Evolutionary conservation across 2,329 filamentous ascomycete genomes (phyloP), one percentile per base, ranked within the genome.

Genomic region (Hyphodiscus sp.): DNA sequence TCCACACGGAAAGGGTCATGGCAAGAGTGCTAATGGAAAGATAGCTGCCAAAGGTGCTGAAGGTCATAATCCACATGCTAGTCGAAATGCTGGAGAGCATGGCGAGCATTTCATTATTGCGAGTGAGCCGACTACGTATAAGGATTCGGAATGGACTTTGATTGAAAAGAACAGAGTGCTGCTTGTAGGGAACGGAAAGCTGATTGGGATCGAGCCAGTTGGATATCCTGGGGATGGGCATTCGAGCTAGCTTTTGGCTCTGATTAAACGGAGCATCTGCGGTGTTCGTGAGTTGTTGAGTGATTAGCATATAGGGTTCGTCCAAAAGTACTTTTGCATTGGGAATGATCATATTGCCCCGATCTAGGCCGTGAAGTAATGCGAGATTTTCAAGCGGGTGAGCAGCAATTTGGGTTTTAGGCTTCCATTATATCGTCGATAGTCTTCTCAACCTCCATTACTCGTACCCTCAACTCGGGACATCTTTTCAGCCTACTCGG

Each of bases 71-170:
- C 58, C 57, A 18, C 29, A 49, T 42, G 56, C 70, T 1, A 67
- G 65, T 45, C 69, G 67, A 1, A 66, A 68, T 18, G 66, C 66
- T 2, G 68, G 71, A 50, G 70, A 73, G 23, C 72, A 74, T 62
- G 77, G 76, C 2, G 71, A 69, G 44, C 78, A 81, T 65, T 71
- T 77, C 38, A 79, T 79, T 58, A 69, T 80, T 38, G 75, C 77
- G 13, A 76, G 73, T 58, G 77, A 81, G 66, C 78, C 77, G 13
- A 77, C 73, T 23, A 80, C 78, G 9, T 80, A 76, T 58, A 73
- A 76, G 58, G 69, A 73, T 47, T 67, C 68, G 19, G 76, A 80
- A 50, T 80, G 77, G 77, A 65, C 73, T 53, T 58, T 80, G 54
- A 75, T 80, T 56, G 69, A 68, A 29, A 72, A 69, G 60, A 80